Percentiles rank a stretch among this genome's conserved stretches.
These are phyloP conservation scores for Cytospora piceicola DNA, from an alignment of 2,329 filamentous ascomycete genomes.

Conservation along the genomic window DNA sequence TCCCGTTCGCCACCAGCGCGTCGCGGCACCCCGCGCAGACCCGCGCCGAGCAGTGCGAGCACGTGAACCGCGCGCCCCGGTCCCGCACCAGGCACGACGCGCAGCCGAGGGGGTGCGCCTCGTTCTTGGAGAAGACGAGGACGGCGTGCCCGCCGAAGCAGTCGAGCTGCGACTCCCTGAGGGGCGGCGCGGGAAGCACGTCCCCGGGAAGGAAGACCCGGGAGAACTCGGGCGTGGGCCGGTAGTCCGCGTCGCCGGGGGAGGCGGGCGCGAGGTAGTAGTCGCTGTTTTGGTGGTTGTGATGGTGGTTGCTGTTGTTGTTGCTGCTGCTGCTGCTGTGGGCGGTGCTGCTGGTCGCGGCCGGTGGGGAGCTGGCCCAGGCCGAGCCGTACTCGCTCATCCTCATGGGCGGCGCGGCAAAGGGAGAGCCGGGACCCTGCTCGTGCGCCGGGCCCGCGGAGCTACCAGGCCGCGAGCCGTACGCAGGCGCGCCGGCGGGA, in stretches of 20 bases:
- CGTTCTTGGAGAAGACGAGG: slow-evolving; percentile 55
- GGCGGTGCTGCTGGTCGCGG: slow-evolving; percentile 16
- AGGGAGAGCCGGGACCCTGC: neutral
- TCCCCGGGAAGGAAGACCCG: slow-evolving; percentile 39
- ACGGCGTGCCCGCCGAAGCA: slow-evolving; percentile 54
- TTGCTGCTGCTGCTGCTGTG: neutral
- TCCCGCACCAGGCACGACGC: slow-evolving; percentile 56
- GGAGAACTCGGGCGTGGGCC: slow-evolving; percentile 36
- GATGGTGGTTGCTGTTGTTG: slow-evolving; percentile 1
- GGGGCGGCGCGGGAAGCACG: slow-evolving; percentile 47
- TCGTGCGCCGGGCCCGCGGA: neutral
- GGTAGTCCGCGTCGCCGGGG: slow-evolving; percentile 34
- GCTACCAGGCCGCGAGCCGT: neutral
- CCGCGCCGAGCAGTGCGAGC: slow-evolving; percentile 55
- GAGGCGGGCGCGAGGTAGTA: slow-evolving; percentile 30
- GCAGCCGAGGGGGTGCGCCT: slow-evolving; percentile 56
- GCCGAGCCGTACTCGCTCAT: neutral
- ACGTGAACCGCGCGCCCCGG: slow-evolving; percentile 50
- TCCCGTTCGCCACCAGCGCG: slow-evolving; percentile 45
- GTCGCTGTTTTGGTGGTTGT: neutral
- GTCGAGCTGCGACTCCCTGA: slow-evolving; percentile 45
- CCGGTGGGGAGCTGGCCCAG: slow-evolving; percentile 4
- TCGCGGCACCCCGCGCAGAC: slow-evolving; percentile 55
- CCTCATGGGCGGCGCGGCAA: neutral
- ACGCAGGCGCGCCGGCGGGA: neutral